phyloP scores from a whole-genome alignment of 768 basidiomycete genomes.

The Tremella mesenterica region DNA sequence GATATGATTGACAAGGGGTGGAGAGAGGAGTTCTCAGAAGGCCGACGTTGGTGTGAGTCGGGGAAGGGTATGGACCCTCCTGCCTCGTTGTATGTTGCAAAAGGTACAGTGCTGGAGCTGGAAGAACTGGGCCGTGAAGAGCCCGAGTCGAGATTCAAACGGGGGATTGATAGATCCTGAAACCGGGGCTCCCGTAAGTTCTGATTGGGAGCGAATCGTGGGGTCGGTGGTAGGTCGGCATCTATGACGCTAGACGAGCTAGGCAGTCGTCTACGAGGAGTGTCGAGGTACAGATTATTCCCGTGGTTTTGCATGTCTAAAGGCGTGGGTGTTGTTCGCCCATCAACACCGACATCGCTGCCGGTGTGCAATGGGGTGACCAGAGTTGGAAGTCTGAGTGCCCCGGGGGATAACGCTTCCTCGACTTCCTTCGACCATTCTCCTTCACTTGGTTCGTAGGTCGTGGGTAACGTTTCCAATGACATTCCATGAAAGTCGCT shows the following conservation, averaged over 20 bases:
- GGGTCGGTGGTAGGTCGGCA: constrained; percentile 5
- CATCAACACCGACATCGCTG: neutral
- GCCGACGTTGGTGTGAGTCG: constrained; percentile 11
- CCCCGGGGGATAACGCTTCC: no score
- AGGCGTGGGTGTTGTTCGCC: neutral
- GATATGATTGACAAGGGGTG: constrained; percentile 10
- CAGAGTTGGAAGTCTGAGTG: neutral
- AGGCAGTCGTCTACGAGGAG: neutral
- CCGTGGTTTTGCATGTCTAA: neutral
- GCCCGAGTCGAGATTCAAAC: constrained; percentile 1
- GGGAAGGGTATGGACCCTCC: neutral
- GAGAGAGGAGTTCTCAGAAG: constrained; percentile 12
- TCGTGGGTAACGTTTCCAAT: neutral
- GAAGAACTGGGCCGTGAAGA: constrained; percentile 3
- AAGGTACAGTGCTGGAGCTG: neutral
- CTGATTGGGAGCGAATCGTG: neutral
- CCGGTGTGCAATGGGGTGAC: neutral
- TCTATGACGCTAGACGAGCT: constrained; percentile 5
- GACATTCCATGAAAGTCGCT: neutral
- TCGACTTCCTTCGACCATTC: neutral
- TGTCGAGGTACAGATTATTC: neutral
- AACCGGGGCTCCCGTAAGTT: neutral
- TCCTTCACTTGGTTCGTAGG: neutral
- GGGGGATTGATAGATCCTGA: constrained; percentile 9
- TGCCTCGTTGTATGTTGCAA: constrained; percentile 1